Base-by-base conservation (phyloP, 352 stramenopile species). In the Phytophthora foliorum region DNA sequence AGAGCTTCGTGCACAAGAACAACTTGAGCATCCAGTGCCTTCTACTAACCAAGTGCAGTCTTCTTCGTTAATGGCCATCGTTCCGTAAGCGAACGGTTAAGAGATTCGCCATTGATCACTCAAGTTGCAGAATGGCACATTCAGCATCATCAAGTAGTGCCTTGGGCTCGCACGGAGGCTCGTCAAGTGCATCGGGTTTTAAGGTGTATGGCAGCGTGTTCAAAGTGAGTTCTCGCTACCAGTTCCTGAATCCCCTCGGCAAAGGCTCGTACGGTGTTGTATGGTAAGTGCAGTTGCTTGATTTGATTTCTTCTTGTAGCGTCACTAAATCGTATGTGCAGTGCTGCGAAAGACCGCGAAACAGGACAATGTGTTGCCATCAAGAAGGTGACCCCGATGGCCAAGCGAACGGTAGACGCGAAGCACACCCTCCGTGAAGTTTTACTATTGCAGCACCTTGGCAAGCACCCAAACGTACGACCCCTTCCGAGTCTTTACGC, bases 241-340 rank as follows among this genome's bases (percentile, higher is more conserved):
- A 92, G 56, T 84, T 96, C 54, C 79, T 97, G 48, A 94, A 97
- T 55, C 78, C 88, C 7, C 68, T 98, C 1, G 94, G 94, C 8
- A 96, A 97, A 66, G 94, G 94, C 31, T 97, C 90, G 2, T 98
- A 98, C 45, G 94, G 94, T 32, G 80, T 98, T 31, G 94, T 98
- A 19, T 96, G 85, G 77, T 92, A 78, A 25, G 81, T 42, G n/a
- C 1, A 27, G n/a, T 22, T 25, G 10, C 7, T 49, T 29, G 10
- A 17, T 13, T 49, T 25, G 42, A 25, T n/a, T 49, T 48, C 17
- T 16, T 49, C 21, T 14, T 19, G 19, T 22, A 29, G 13, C 1
- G 17, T 25, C 19, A 6, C 21, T 49, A 52, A 65, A 3, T 44
- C n/a, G 17, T 39, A 24, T 48, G 7, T 48, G 9, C 27, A 95